phyloP scores from a whole-genome alignment of 805 yeast species.

The Priceomyces haplophilus region DNA sequence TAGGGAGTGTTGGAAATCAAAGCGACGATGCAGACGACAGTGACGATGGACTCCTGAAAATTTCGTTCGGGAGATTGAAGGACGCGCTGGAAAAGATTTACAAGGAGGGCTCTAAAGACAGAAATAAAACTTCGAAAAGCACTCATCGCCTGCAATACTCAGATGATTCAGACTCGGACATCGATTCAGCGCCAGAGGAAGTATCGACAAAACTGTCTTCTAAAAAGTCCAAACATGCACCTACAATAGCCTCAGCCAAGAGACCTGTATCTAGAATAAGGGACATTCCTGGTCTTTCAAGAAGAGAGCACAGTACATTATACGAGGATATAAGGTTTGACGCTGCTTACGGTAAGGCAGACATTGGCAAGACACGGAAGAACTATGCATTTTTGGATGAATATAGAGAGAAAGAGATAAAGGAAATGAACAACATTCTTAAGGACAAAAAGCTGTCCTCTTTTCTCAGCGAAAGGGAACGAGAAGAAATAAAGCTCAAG shows the following conservation, averaged over 20 bases:
- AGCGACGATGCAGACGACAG: conserved; percentile 6
- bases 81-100: conserved; percentile 53
- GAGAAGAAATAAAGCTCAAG: conserved; percentile 50
- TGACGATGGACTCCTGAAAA: conserved; percentile 48
- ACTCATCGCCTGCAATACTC: conserved; percentile 14
- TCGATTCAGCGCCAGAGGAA: conserved; percentile 35
- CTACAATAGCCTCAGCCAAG: conserved; percentile 74
- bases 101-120: conserved; percentile 14
- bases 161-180: conserved; percentile 6
- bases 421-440: conserved; percentile 53
- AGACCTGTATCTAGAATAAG: conserved; percentile 67
- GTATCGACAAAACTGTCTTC: conserved; percentile 10
- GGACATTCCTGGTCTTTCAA: conserved; percentile 65
- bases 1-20: background rate
- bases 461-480: conserved; percentile 43
- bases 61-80: conserved; percentile 66
- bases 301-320: conserved; percentile 38
- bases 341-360: conserved; percentile 83
- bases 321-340: conserved; percentile 89
- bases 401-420: conserved; percentile 73
- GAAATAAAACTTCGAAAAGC: conserved; percentile 16
- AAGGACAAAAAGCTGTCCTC: conserved; percentile 50
- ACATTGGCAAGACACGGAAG: conserved; percentile 60
- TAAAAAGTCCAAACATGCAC: conserved; percentile 74
- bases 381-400: conserved; percentile 85